A percentile compares a stretch with the other conserved stretches of the same genome.
phyloP scores from a whole-genome alignment of 176 grass and related monocot species.

The Leersia perrieri region DNA sequence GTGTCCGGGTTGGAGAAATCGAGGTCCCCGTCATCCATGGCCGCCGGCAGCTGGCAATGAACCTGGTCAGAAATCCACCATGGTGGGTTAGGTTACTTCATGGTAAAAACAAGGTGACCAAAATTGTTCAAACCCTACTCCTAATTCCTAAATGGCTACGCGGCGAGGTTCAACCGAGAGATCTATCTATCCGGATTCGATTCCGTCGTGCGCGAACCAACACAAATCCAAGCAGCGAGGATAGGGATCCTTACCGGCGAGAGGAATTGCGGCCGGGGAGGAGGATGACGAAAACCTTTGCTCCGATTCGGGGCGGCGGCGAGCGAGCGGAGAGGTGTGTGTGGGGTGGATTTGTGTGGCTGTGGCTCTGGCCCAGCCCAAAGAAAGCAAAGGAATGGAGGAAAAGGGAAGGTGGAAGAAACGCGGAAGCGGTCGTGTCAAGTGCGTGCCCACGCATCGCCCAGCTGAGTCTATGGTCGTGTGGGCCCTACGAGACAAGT shows the following conservation, averaged over 20 bases:
- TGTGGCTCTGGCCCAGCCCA: too few relatives aligned
- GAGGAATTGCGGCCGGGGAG: neutral
- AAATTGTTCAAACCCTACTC: neutral
- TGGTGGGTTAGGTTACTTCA: neutral
- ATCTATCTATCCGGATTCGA: neutral
- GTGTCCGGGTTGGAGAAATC: constrained; percentile 64
- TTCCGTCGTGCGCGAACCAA: neutral
- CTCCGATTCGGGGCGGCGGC: neutral
- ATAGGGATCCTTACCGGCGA: neutral
- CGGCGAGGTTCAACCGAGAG: neutral
- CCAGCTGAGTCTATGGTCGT: too few relatives aligned
- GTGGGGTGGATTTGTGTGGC: too few relatives aligned
- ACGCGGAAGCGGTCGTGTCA: too few relatives aligned
- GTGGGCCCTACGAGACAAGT: too few relatives aligned
- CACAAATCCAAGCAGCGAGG: neutral
- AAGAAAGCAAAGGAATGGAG: too few relatives aligned
- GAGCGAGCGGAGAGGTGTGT: too few relatives aligned
- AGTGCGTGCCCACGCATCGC: too few relatives aligned
- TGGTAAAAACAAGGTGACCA: neutral
- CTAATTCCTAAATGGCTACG: neutral
- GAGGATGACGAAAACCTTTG: neutral
- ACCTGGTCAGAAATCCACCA: neutral
- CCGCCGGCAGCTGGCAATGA: neutral
- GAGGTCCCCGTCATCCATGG: constrained; percentile 65
- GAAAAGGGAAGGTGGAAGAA: too few relatives aligned